Base-by-base conservation (phyloP, 139 green algal genomes). In the Nannochloris sp. region DNA sequence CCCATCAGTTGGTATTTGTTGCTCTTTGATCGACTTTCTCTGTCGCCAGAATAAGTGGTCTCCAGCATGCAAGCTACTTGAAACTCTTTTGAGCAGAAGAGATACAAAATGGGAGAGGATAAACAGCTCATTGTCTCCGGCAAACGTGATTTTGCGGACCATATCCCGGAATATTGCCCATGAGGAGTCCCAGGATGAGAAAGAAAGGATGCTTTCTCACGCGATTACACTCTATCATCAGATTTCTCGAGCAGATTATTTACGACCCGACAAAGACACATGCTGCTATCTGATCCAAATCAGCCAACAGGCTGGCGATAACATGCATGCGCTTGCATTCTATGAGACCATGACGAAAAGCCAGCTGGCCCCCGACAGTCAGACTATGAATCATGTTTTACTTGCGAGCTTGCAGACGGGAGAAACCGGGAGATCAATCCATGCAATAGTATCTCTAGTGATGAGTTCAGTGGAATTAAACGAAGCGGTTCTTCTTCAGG, bases 281-380 rank as follows among this genome's bases (percentile, higher is more conserved):
- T 53, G 12, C 46, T 53, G 46, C n/a, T 21, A 53, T 53, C 46
- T 53, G 8, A 53, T 53, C 46, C 16, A 53, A 21, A 53, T 53
- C 15, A 25, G 46, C n/a, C 18, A 53, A 24, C 46, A 25, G 6
- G 16, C 46, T 12, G 18, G n/a, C 6, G 18, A 53, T 19, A 19
- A 53, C n/a, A 21, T 19, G 46, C 46, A 23, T 19, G 46, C n/a
- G 15, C n/a, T 53, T 19, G 46, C 46, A 25, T 53, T 19, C n/a
- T 53, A 53, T 53, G 46, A 53, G 18, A 19, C n/a, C 16, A 53
- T 53, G 46, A 53, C 16, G 1, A 21, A 19, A 5, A 25, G 18
- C n/a, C 16, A 53, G 10, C n/a, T 53, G 16, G 46, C n/a, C n/a
- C 46, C 46, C 5, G 46, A 21, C 23, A 10, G 18, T 25, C 18